Percentiles rank a stretch among this genome's conserved stretches.
phyloP scores from a whole-genome alignment of 2,329 filamentous ascomycete genomes.

The Apiospora saccharicola region DNA sequence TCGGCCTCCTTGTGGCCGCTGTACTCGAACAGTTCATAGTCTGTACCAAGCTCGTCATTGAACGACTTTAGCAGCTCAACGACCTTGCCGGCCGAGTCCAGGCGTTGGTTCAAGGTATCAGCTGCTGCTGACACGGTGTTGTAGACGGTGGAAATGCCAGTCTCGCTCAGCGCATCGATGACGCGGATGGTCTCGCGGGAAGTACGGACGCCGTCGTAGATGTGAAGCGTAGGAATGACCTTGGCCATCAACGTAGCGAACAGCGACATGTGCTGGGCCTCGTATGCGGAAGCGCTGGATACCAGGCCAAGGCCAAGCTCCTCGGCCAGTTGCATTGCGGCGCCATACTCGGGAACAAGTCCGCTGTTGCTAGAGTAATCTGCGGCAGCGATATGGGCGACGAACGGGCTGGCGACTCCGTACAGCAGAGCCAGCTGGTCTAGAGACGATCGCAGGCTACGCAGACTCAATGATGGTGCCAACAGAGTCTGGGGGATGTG shows the following conservation, averaged over 20 bases:
- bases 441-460: constrained; percentile 80
- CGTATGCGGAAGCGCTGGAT: constrained; percentile 84
- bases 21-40: constrained; percentile 95
- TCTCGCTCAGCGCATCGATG: constrained; percentile 80
- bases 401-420: constrained; percentile 89
- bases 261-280: constrained; percentile 95
- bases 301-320: constrained; percentile 90
- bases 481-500: constrained; percentile 91
- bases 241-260: constrained; percentile 83
- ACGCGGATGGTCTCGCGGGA: constrained; percentile 83
- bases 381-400: constrained; percentile 88
- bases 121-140: constrained; percentile 68
- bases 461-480: constrained; percentile 83
- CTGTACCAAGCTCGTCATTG: constrained; percentile 91
- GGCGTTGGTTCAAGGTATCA: constrained; percentile 69
- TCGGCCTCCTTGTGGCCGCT: constrained; percentile 82
- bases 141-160: constrained; percentile 73
- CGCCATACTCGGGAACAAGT: constrained; percentile 87
- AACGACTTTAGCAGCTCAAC: constrained; percentile 74
- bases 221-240: constrained; percentile 82
- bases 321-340: constrained; percentile 81
- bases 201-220: constrained; percentile 86
- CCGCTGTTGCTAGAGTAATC: constrained; percentile 78
- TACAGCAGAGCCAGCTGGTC: constrained; percentile 94
- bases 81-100: constrained; percentile 75